These are phyloP conservation scores for Aspergillus avenaceus DNA, from an alignment of 495 filamentous ascomycete species.

Conservation along the genomic window DNA sequence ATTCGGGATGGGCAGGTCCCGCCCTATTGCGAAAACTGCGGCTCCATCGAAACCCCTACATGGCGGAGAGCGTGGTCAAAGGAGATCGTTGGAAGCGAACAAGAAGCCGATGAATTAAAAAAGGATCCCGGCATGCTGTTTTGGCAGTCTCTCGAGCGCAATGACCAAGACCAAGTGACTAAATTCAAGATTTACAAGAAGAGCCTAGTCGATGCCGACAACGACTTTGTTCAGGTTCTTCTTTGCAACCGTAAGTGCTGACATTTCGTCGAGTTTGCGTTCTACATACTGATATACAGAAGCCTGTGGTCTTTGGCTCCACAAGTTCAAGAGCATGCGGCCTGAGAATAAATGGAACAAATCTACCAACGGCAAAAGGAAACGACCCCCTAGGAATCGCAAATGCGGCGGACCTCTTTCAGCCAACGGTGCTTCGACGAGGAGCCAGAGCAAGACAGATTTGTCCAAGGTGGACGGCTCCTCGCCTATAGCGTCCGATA, in stretches of 20 bases:
- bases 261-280: background rate
- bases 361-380: conserved; percentile 36
- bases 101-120: conserved; percentile 60
- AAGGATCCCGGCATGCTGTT: conserved; percentile 59
- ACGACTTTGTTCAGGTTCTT: conserved; percentile 61
- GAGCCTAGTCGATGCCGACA: conserved; percentile 59
- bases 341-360: conserved; percentile 81
- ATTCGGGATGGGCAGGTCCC: conserved; percentile 72
- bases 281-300: conserved; percentile 26
- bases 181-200: conserved; percentile 75
- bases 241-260: conserved; percentile 80
- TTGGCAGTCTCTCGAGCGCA: conserved; percentile 59
- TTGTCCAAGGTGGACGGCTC: conserved; percentile 28
- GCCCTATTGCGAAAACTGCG: conserved; percentile 85
- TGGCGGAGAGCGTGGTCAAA: conserved; percentile 89
- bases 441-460: conserved; percentile 29
- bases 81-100: conserved; percentile 55
- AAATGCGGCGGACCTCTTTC: conserved; percentile 30
- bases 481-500: conserved; percentile 40
- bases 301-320: conserved; percentile 89
- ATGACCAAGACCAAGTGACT: conserved; percentile 53
- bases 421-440: conserved; percentile 22
- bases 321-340: conserved; percentile 79
- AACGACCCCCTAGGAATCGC: conserved; percentile 34
- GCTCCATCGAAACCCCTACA: conserved; percentile 88